Evolutionary conservation across 495 filamentous ascomycete species (phyloP), one percentile per base, ranked within the genome.

Genomic region (Acidomyces sp.): DNA sequence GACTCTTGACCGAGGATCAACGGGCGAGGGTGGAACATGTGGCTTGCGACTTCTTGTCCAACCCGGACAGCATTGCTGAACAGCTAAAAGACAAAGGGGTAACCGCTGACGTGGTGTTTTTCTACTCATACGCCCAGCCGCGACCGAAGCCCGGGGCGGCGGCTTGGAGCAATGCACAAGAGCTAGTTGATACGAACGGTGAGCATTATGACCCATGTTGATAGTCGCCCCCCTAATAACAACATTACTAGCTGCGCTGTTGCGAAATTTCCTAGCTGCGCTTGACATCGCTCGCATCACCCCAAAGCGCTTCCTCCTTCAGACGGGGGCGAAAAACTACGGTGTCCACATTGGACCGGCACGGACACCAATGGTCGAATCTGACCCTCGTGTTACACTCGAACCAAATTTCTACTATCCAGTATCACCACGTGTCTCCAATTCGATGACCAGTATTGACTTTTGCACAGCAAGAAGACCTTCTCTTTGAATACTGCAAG

Each of bases 321-420:
- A 73, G 44, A 51, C 48, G 4, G 48, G 48, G 0, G 48, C 43
- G 0, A 51, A 51, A 39, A 47, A 48, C 27, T 51, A 48, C 26
- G 42, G 43, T 17, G 27, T 34, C 16, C 68, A 72, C 45, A 52
- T 69, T 28, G 69, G 69, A 19, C 65, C 63, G 0, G 41, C 61
- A 0, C 41, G 46, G 6, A 41, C 57, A 18, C 70, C 68, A 0
- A 55, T 55, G 28, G 54, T 59, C 33, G 68, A 72, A 51, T 53
- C 53, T 20, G 59, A 65, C 45, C 61, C 62, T 6, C 63, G 65
- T 4, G 52, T 68, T 9, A 35, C 30, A 1, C 31, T 63, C 5
- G 61, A 59, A 30, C 55, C 55, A 4, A 73, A 72, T 51, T 72
- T 71, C 55, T 72, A 72, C 58, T 70, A 67, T 48, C 49, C 51